Evolutionary conservation across 2,329 filamentous ascomycete genomes (phyloP).

Genomic region (Dendryphion nanum): DNA sequence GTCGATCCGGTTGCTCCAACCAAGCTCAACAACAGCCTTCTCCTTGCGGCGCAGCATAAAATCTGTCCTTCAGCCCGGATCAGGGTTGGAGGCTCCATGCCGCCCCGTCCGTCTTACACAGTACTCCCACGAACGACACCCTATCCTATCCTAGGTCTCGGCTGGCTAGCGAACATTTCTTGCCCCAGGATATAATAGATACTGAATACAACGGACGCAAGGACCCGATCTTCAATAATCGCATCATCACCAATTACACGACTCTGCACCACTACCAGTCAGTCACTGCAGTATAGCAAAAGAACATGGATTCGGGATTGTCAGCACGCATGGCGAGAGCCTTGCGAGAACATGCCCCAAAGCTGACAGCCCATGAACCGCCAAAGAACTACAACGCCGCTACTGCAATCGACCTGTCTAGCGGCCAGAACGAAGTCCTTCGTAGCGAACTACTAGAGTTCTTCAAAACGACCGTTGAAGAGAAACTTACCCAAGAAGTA

Average conservation of each 20-base stretch:
- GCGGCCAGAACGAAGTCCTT: conserved; percentile 26
- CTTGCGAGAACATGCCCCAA: conserved; percentile 15
- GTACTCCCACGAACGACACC: not conserved
- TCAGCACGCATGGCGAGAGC: conserved; percentile 20
- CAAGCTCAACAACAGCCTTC: not conserved
- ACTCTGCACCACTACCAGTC: not conserved
- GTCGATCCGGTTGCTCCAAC: not conserved
- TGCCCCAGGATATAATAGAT: no score
- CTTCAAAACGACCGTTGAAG: conserved; percentile 25
- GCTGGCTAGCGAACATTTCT: not conserved
- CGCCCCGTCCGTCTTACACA: not conserved
- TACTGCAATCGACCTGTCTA: conserved; percentile 22
- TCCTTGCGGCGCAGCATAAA: not conserved
- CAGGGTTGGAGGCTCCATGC: no score
- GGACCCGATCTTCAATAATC: no score
- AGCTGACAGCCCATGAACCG: conserved; percentile 7
- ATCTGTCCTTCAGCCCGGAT: not conserved
- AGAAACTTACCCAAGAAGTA: conserved; percentile 19
- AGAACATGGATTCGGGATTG: conserved; percentile 24
- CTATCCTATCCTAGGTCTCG: not conserved
- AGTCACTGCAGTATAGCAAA: not conserved
- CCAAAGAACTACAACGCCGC: conserved; percentile 11
- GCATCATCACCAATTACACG: no score
- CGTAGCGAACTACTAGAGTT: conserved; percentile 25
- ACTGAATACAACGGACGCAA: no score